A percentile compares a stretch with the other conserved stretches of the same genome.
Evolutionary conservation across 1,284 basidiomycete genomes (phyloP).

Genomic region (Ustilago xerochloae): DNA sequence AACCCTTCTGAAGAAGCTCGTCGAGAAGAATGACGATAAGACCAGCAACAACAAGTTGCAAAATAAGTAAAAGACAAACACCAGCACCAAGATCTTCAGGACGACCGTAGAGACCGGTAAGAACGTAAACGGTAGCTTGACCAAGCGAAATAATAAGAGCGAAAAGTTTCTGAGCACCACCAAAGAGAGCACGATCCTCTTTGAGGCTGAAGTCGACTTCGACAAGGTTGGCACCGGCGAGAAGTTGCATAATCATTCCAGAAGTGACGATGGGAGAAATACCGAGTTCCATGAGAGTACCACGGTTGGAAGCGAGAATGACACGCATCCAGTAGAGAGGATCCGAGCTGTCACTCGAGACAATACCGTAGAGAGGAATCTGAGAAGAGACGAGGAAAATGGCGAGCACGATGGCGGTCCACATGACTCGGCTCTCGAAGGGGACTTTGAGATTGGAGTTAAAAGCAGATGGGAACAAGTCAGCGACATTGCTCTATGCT

Average conservation of each 20-base stretch:
- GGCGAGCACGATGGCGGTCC: slow-evolving; percentile 68
- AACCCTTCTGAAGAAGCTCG: slow-evolving; percentile 97
- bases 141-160: slow-evolving; percentile 96
- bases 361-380: slow-evolving; percentile 68
- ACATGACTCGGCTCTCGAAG: slow-evolving; percentile 66
- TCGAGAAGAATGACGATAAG: slow-evolving; percentile 98
- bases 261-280: slow-evolving; percentile 94
- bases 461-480: too few relatives aligned
- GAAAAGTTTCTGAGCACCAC: slow-evolving; percentile 96
- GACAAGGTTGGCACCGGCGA: slow-evolving; percentile 95
- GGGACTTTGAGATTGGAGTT: slow-evolving; percentile 62
- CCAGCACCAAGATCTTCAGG: slow-evolving; percentile 94
- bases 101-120: slow-evolving; percentile 95
- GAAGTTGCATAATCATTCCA: slow-evolving; percentile 99
- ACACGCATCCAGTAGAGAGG: slow-evolving; percentile 99
- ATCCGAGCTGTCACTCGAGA: slow-evolving; percentile 73
- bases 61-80: slow-evolving; percentile 91
- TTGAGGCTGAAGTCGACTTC: slow-evolving; percentile 97
- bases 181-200: slow-evolving; percentile 95
- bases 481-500: too few relatives aligned
- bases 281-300: slow-evolving; percentile 98
- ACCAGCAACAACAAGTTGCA: slow-evolving; percentile 91
- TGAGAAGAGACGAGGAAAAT: slow-evolving; percentile 68
- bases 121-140: slow-evolving; percentile 95
- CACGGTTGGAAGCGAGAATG: slow-evolving; percentile 96